Base-by-base conservation (phyloP, 1,284 basidiomycete genomes). In the Tetrapyrgos nigripes region DNA sequence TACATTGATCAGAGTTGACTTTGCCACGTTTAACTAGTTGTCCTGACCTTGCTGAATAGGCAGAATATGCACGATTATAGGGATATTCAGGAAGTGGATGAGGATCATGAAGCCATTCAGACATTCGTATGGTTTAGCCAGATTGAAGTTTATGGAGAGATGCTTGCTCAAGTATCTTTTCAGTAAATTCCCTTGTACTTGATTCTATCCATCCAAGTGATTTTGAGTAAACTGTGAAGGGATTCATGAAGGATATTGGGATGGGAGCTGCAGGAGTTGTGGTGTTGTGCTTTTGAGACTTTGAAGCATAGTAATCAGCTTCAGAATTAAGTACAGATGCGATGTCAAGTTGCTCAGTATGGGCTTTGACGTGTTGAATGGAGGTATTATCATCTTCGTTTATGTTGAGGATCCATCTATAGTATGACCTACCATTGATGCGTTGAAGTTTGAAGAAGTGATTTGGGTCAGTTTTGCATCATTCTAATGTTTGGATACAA, bases 31-130 rank as follows among this genome's bases (percentile, higher is more conserved):
- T 13, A 23, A 56, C 40, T 2, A 66, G 61, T 40, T 66, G 64
- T 0, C 55, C 40, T 4, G 63, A 64, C 8, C 63, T 58, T 2
- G 64, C 54, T 4, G 60, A 62, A 50, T 60, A 60, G 0, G 62
- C 53, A 3, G 61, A 60, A 29, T 35, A 56, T 8, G 63, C 59
- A 26, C 45, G 47, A 5, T 53, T 45, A 52, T 66, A 62, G 4
- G 60, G 59, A 49, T 58, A 58, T 4, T 37, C 43, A 2, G 63
- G 62, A 3, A 61, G 57, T 3, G 59, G 28, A 21, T 40, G 31
- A 13, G 3, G 29, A 23, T 61, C 56, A 26, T 61, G 55, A 1
- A 63, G 23, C 4, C 10, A 27, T 6, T 28, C 5, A 2, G 31
- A 21, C 49, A 63, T 55, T 17, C 48, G 35, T 3, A 27, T 44